These are phyloP conservation scores for Chiua sp. DNA, from an alignment of 1,284 basidiomycete genomes.

Conservation along the genomic window DNA sequence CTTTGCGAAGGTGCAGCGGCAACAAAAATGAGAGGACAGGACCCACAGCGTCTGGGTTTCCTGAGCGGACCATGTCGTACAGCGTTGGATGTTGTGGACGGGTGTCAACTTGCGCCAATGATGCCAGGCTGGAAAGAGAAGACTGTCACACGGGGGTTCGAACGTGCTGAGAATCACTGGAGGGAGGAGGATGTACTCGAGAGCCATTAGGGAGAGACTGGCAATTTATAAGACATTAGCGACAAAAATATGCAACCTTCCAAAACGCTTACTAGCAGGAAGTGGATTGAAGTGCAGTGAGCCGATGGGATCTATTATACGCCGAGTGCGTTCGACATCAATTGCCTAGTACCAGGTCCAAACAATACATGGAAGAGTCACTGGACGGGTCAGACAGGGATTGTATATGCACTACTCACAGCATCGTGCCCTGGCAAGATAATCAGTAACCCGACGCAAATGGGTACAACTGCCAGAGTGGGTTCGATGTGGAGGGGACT, in stretches of 20 bases:
- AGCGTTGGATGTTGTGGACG: constrained; percentile 17
- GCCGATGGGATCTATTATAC: constrained; percentile 23
- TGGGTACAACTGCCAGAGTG: neutral
- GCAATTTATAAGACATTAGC: constrained; percentile 30
- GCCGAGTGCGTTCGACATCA: constrained; percentile 21
- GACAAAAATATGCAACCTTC: constrained; percentile 12
- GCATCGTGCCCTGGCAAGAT: constrained; percentile 17
- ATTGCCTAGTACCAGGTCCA: constrained; percentile 32
- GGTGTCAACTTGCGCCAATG: neutral
- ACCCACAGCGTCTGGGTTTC: constrained; percentile 14
- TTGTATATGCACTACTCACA: too few relatives aligned
- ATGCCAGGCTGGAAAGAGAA: constrained; percentile 12
- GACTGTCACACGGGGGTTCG: constrained; percentile 12
- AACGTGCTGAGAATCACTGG: constrained; percentile 26
- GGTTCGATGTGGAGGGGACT: too few relatives aligned
- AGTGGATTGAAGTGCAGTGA: constrained; percentile 7
- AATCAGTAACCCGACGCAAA: constrained; percentile 28
- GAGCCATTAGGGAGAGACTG: constrained; percentile 15
- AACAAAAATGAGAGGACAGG: constrained; percentile 46
- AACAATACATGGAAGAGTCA: too few relatives aligned
- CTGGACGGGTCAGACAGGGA: neutral
- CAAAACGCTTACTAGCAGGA: constrained; percentile 25
- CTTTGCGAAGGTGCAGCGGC: constrained; percentile 35
- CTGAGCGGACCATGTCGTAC: constrained; percentile 29
- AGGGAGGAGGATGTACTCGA: constrained; percentile 17